phyloP scores from a whole-genome alignment of 1,284 basidiomycete species.

The Porphyrellus sp. region DNA sequence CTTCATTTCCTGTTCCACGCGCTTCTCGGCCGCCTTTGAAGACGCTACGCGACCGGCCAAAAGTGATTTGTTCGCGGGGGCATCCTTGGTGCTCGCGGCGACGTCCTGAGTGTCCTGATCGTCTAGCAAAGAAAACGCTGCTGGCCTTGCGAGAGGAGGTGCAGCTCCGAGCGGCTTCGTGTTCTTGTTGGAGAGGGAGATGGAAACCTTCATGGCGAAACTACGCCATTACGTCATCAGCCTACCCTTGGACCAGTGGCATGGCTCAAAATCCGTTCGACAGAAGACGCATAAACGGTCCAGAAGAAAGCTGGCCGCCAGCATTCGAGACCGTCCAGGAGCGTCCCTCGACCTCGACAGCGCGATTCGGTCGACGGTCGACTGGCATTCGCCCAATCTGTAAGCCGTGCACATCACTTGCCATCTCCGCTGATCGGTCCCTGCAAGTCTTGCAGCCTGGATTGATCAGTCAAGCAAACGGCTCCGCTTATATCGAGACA shows the following conservation, averaged over 20 bases:
- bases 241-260: not conserved
- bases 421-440: constrained; percentile 11
- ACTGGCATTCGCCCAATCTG: constrained; percentile 81
- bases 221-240: constrained; percentile 24
- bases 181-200: constrained; percentile 63
- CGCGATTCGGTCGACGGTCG: constrained; percentile 40
- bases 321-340: constrained; percentile 50
- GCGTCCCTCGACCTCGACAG: constrained; percentile 10
- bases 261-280: constrained; percentile 66
- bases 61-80: constrained; percentile 49
- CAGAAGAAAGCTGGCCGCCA: constrained; percentile 75
- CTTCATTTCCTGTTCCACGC: constrained; percentile 72
- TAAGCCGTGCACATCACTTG: constrained; percentile 40
- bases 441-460: constrained; percentile 81
- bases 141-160: constrained; percentile 57
- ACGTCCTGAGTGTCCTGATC: constrained; percentile 61
- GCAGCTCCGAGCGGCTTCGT: constrained; percentile 49
- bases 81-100: constrained; percentile 38
- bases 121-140: constrained; percentile 57
- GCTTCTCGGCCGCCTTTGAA: constrained; percentile 60
- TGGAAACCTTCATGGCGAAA: constrained; percentile 73
- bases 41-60: constrained; percentile 56
- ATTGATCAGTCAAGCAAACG: constrained; percentile 89
- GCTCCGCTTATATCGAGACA: constrained; percentile 93
- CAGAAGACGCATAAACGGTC: constrained; percentile 83